Evolutionary conservation across 1,284 basidiomycete species (phyloP).

Genomic region (Somion occarium): DNA sequence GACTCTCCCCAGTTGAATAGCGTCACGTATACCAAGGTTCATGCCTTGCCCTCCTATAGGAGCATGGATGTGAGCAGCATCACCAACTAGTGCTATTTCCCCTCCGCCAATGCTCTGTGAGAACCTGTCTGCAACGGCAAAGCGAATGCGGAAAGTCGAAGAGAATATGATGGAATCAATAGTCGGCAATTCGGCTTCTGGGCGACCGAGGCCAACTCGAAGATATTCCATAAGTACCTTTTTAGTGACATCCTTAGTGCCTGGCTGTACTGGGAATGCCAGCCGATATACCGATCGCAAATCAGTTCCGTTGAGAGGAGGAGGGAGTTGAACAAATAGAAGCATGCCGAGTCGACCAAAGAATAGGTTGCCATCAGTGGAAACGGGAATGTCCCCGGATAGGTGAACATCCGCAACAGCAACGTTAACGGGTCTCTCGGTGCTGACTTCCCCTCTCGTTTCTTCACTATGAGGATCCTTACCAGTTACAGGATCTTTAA

Average conservation of each 20-base stretch:
- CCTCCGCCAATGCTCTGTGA: slow-evolving; percentile 26
- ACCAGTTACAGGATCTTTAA: slow-evolving; percentile 22
- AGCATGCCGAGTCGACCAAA: not conserved
- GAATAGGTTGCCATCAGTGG: not conserved
- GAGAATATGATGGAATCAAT: slow-evolving; percentile 4
- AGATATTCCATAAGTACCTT: slow-evolving; percentile 33
- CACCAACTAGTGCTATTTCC: slow-evolving; percentile 32
- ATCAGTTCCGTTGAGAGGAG: slow-evolving; percentile 11
- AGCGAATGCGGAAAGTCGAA: slow-evolving; percentile 34
- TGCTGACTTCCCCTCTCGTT: slow-evolving; percentile 11
- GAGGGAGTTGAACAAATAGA: not conserved
- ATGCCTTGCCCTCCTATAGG: slow-evolving; percentile 44
- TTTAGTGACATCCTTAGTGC: slow-evolving; percentile 27
- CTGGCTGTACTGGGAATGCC: slow-evolving; percentile 26
- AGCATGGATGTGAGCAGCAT: slow-evolving; percentile 42
- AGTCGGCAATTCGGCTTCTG: not conserved
- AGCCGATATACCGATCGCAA: slow-evolving; percentile 28
- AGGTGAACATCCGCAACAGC: slow-evolving; percentile 28
- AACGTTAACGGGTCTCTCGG: slow-evolving; percentile 27
- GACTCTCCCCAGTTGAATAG: slow-evolving; percentile 28
- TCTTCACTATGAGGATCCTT: slow-evolving; percentile 10
- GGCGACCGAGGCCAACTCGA: slow-evolving; percentile 32
- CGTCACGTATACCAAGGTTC: slow-evolving; percentile 44
- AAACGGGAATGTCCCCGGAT: not conserved
- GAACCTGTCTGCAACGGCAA: slow-evolving; percentile 30